Base-by-base conservation (phyloP, 257 asterid species). In the Lavandula angustifolia region DNA sequence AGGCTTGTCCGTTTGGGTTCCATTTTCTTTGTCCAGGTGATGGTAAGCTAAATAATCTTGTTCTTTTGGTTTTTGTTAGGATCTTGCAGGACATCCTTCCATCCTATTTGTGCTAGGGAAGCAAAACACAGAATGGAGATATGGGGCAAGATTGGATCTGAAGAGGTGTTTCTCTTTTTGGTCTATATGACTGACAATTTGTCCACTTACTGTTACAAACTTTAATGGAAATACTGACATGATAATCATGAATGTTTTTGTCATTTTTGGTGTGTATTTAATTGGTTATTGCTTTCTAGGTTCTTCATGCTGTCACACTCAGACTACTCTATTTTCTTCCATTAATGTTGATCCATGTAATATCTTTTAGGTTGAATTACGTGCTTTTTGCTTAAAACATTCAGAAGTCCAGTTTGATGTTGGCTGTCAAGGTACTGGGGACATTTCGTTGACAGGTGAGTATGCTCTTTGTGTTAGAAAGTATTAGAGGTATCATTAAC, bases 21-120 rank as follows among this genome's bases (percentile, higher is more conserved):
- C 44, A 57, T 41, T 50, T 46, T 41, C 31, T 69, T 43, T 59
- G 48, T 7, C 12, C 18, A 67, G 76, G 18, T 62, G 60, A 41
- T 78, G 33, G 10, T 43, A 37, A 49, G 46, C 73, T 75, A 52
- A 62, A 75, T 73, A 54, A 59, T 7, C 55, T 59, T 43, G 42
- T 51, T 63, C 71, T 71, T 50, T 84, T 71, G 35, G 57, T 75
- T 63, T 69, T 73, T 75, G 42, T 42, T 86, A 94, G 99, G 97
- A 73, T 84, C 96, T 80, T 94, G 99, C 81, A 87, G 99, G 82
- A 86, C 92, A 60, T 85, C 97, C 29, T 94, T 94, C 80, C 99
- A 94, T 80, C 99, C 99, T 68, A 80, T 87, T 61, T 94, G 99
- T 83, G 99, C 97, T 34, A 81, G 99, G 83, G 99, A 94, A 75